Evolutionary conservation across 2,329 filamentous ascomycete species (phyloP).

Genomic region (Xylaria sp.): DNA sequence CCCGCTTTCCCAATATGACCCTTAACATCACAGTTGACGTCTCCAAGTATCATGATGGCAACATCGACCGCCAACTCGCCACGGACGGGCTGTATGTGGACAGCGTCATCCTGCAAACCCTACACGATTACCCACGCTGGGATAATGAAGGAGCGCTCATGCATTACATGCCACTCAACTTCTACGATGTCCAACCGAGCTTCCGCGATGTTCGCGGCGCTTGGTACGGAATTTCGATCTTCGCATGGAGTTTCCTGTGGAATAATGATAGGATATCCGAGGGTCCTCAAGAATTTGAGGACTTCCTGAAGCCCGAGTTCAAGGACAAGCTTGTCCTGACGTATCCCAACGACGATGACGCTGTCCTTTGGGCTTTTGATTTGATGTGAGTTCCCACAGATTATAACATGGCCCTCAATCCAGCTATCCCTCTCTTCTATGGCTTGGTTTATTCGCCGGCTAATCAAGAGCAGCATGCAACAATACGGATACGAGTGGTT

Average conservation of each 20-base stretch:
- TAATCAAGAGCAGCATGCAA: slow-evolving; percentile 19
- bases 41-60: slow-evolving; percentile 34
- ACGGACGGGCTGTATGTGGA: slow-evolving; percentile 29
- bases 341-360: slow-evolving; percentile 34
- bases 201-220: slow-evolving; percentile 29
- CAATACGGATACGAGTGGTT: slow-evolving; percentile 34
- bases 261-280: slow-evolving; percentile 24
- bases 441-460: background rate
- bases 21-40: slow-evolving; percentile 34
- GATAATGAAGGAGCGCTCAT: slow-evolving; percentile 29
- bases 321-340: slow-evolving; percentile 33
- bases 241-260: slow-evolving; percentile 31
- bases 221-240: slow-evolving; percentile 22
- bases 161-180: slow-evolving; percentile 28
- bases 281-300: slow-evolving; percentile 28
- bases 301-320: slow-evolving; percentile 30
- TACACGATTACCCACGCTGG: slow-evolving; percentile 32
- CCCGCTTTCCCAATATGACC: slow-evolving; percentile 31
- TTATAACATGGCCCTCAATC: too few species aligned
- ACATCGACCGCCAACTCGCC: slow-evolving; percentile 32
- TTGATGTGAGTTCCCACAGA: slow-evolving; percentile 13
- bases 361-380: slow-evolving; percentile 33
- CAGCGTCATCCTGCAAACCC: slow-evolving; percentile 28
- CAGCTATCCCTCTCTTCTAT: background rate
- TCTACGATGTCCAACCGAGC: slow-evolving; percentile 21